Base-by-base conservation (phyloP, 768 basidiomycete species). In the Hebeloma cylindrosporum region DNA sequence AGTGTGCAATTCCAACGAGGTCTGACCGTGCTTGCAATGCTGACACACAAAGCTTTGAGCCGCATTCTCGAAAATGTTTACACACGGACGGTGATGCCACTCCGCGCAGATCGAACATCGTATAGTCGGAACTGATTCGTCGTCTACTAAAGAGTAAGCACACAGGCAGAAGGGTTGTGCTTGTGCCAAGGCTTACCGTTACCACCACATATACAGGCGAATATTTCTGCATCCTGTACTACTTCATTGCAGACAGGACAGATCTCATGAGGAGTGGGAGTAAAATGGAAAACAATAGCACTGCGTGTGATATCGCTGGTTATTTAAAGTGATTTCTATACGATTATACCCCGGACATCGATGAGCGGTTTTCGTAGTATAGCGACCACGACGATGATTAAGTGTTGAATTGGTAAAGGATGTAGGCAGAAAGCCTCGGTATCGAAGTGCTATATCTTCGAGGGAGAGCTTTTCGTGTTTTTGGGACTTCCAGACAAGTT, bases 331-430 rank as follows among this genome's bases (percentile, higher is more conserved):
- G 20, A 27, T 40, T 18, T 40, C 22, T 17, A 30, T 26, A 9
- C 23, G 39, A 26, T 26, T 40, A 20, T 40, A 40, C 29, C 39
- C 39, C 6, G 23, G 22, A 40, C 39, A 40, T 14, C 39, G 39
- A 28, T 40, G 39, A 4, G 14, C 7, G 25, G 39, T 29, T 16
- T 20, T 28, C 9, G 39, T 17, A 16, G 26, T 6, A 28, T 20
- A 26, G 22, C 39, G 39, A 3, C 39, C 39, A 14, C 39, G 25
- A n/a, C 39, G 39, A 23, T 16, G 26, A n/a, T 14, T 13, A 4
- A 40, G n/a, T n/a, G n/a, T n/a, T n/a, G 23, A 9, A 27, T 16
- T 17, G 4, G 26, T 14, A 4, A 16, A 28, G 39, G 4, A 7
- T 5, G 21, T 20, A 14, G 13, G n/a, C 8, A 40, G 26, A 40